Evolutionary conservation across 805 yeast genomes (phyloP), one percentile per base, ranked within the genome.

Genomic region (Sugiyamaella americana): DNA sequence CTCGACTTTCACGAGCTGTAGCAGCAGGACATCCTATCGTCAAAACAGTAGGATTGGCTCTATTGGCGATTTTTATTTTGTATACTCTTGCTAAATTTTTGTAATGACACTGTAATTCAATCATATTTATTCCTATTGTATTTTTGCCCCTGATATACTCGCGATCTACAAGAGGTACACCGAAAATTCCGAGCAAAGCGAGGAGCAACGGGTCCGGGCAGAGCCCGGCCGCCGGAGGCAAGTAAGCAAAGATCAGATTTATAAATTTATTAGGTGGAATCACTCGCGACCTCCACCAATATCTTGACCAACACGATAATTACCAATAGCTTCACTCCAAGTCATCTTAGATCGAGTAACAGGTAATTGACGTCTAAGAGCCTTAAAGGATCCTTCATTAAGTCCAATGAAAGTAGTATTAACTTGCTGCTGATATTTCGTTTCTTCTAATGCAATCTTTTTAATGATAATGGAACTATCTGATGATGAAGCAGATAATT

Each of bases 241-340:
- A 13, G 13, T 35, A n/a, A 5, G 19, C 8, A 35, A 35, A 13
- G 10, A 24, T 17, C 5, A 17, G 32, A 17, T 8, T 11, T 16
- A 24, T 17, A 40, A 23, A 16, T 6, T 18, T 19, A 13, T 39
- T 13, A 38, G n/a, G n/a, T n/a, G n/a, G n/a, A n/a, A n/a, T n/a
- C n/a, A n/a, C n/a, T 43, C 37, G 30, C 43, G 38, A 29, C 22
- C 50, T 8, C 56, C 54, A n/a, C 46, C 49, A 18, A 51, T 54
- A 36, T 52, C 58, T 48, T 53, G 52, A 16, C 98, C 98, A 38
- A 91, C 70, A 59, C 87, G 78, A 67, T 89, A 89, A 61, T 82
- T 85, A 16, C 94, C 95, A 56, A 87, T 86, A 8, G 96, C 87
- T 60, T 79, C 85, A 24, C 95, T 96, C 98, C 98, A 91, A 63